Evolutionary conservation across 2,329 filamentous ascomycete genomes (phyloP).

Genomic region (Lasiodiplodia sp.): DNA sequence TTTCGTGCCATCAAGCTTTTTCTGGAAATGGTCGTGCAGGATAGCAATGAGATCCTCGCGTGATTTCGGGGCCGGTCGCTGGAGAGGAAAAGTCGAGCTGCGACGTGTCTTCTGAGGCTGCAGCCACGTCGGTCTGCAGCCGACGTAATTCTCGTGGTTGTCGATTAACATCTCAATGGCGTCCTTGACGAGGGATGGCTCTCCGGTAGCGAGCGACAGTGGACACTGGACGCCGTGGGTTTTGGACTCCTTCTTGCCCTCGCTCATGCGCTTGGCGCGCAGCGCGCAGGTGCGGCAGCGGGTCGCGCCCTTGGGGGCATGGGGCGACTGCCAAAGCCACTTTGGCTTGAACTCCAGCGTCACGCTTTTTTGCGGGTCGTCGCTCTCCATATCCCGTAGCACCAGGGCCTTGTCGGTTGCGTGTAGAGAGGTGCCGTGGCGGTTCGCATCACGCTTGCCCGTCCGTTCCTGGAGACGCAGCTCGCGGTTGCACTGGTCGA

Average conservation of each 20-base stretch:
- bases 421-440: conserved; percentile 21
- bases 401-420: conserved; percentile 15
- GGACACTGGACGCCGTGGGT: conserved; percentile 46
- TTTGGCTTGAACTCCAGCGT: conserved; percentile 56
- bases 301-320: conserved; percentile 46
- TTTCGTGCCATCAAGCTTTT: neutral
- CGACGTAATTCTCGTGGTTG: conserved; percentile 26
- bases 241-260: conserved; percentile 35
- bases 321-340: conserved; percentile 56
- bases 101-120: neutral
- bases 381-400: conserved; percentile 28
- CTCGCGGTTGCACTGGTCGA: conserved; percentile 27
- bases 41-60: conserved; percentile 23
- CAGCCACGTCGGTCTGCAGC: conserved; percentile 28
- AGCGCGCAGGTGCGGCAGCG: conserved; percentile 58
- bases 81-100: conserved; percentile 21
- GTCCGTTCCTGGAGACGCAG: conserved; percentile 15
- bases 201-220: conserved; percentile 47
- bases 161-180: conserved; percentile 27
- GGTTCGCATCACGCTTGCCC: conserved; percentile 10
- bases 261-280: conserved; percentile 44
- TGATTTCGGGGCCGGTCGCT: conserved; percentile 9
- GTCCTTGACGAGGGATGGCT: conserved; percentile 32
- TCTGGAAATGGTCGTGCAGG: conserved; percentile 38
- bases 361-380: conserved; percentile 25